These are phyloP conservation scores for Yarrowia bubula DNA, from an alignment of 805 yeast genomes.

Conservation along the genomic window DNA sequence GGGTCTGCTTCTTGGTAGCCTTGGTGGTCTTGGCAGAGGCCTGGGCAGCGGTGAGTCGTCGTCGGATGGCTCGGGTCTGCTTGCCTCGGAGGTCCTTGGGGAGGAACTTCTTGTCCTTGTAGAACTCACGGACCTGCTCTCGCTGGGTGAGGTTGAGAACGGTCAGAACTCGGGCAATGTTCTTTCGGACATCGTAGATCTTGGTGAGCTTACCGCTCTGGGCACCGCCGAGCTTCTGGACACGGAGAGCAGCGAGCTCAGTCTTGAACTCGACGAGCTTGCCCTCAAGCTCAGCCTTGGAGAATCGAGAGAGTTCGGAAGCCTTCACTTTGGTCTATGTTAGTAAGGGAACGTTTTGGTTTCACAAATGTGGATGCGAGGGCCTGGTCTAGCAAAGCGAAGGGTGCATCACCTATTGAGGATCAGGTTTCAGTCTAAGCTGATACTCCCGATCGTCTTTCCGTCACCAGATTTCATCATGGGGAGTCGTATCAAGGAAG, in stretches of 20 bases:
- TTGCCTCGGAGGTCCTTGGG: slow-evolving; percentile 99
- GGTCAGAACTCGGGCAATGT: slow-evolving; percentile 97
- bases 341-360: neutral
- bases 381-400: no score
- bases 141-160: slow-evolving; percentile 96
- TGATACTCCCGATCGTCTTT: no score
- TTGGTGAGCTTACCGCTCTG: slow-evolving; percentile 71
- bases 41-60: slow-evolving; percentile 88
- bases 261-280: slow-evolving; percentile 95
- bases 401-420: no score
- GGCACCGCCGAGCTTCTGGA: slow-evolving; percentile 89
- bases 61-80: slow-evolving; percentile 99
- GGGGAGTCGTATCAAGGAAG: no score
- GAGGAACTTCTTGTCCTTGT: slow-evolving; percentile 79
- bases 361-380: neutral
- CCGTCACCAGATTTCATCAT: no score
- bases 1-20: slow-evolving; percentile 86
- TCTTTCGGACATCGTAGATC: slow-evolving; percentile 95
- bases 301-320: slow-evolving; percentile 94
- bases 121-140: slow-evolving; percentile 89
- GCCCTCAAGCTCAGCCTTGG: slow-evolving; percentile 93
- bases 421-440: no score
- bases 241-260: slow-evolving; percentile 93
- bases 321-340: slow-evolving; percentile 55
- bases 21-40: slow-evolving; percentile 76